Conservation (phyloP, 139 green algal genomes). For the Chlorella vulgaris region DNA sequence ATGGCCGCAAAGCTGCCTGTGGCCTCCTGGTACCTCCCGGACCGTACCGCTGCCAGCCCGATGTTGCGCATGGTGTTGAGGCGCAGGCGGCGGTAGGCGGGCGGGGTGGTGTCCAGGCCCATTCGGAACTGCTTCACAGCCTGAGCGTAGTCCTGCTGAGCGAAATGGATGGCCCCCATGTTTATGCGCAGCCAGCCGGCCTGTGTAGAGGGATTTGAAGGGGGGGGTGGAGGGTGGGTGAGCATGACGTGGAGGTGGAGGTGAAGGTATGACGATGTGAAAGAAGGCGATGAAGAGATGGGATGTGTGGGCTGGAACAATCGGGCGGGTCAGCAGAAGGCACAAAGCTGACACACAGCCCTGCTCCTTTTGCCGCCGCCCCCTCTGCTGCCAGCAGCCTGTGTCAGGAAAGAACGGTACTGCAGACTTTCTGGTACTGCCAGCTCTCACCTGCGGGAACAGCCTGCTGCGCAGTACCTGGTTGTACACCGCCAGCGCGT, state of each 20-base stretch:
- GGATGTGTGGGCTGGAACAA: no score
- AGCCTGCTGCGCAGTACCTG: slow-evolving; percentile 73
- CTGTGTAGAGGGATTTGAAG: slow-evolving; percentile 20
- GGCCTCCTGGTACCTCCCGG: slow-evolving; percentile 85
- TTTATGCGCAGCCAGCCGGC: slow-evolving; percentile 80
- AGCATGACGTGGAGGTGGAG: neutral
- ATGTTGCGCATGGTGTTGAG: slow-evolving; percentile 88
- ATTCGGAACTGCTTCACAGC: slow-evolving; percentile 89
- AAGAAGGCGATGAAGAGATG: no score
- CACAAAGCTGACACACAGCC: no score
- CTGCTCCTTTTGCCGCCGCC: neutral
- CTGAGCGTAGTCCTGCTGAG: slow-evolving; percentile 65
- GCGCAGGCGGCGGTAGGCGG: slow-evolving; percentile 51
- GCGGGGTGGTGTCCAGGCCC: slow-evolving; percentile 81
- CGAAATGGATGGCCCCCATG: slow-evolving; percentile 89
- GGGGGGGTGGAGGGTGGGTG: neutral
- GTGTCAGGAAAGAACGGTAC: no score
- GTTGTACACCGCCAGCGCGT: slow-evolving; percentile 79
- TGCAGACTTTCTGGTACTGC: neutral
- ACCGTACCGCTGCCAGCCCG: slow-evolving; percentile 73
- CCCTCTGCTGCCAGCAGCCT: no score
- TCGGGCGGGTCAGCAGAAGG: no score
- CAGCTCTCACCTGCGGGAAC: slow-evolving; percentile 42
- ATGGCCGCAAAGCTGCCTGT: slow-evolving; percentile 54
- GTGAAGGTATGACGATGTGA: no score